A percentile compares a stretch with the other conserved stretches of the same genome.
Evolutionary conservation across 2,329 filamentous ascomycete genomes (phyloP).

Genomic region (Hypoxylon sp.): DNA sequence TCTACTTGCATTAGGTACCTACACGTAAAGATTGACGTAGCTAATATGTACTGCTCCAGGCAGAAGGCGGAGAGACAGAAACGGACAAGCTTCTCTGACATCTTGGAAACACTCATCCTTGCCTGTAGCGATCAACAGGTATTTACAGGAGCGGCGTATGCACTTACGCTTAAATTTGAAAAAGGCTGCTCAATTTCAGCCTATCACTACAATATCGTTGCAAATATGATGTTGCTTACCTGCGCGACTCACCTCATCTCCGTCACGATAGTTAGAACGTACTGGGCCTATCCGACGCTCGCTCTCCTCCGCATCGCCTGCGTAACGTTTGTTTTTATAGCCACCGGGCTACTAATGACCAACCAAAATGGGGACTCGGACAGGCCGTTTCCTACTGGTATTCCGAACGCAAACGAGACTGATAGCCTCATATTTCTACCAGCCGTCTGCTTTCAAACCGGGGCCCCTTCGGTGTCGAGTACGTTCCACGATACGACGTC

Average conservation of each 20-base stretch:
- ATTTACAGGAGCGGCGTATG: slow-evolving; percentile 58
- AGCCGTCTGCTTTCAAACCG: slow-evolving; percentile 54
- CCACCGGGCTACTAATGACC: slow-evolving; percentile 54
- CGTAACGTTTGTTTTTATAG: slow-evolving; percentile 52
- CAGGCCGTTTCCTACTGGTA: slow-evolving; percentile 49
- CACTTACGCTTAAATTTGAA: slow-evolving; percentile 55
- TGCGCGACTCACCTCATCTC: slow-evolving; percentile 58
- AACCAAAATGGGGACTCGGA: slow-evolving; percentile 50
- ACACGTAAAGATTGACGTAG: neutral
- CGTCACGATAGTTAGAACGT: slow-evolving; percentile 55
- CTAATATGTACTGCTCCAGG: slow-evolving; percentile 11
- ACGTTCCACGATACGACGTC: slow-evolving; percentile 41
- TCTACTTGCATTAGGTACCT: neutral
- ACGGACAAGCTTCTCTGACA: slow-evolving; percentile 48
- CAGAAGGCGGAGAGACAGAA: slow-evolving; percentile 16
- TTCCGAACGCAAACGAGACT: slow-evolving; percentile 47
- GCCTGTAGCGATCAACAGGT: slow-evolving; percentile 58
- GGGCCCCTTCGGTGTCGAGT: slow-evolving; percentile 6
- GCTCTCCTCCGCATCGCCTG: slow-evolving; percentile 53
- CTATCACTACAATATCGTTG: slow-evolving; percentile 58
- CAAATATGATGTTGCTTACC: slow-evolving; percentile 56
- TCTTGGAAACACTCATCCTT: slow-evolving; percentile 54
- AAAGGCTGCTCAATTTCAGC: slow-evolving; percentile 54
- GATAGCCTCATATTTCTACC: slow-evolving; percentile 51
- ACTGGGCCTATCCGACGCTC: slow-evolving; percentile 54